These are phyloP conservation scores for Alnus rubra DNA, from an alignment of 306 rosid genomes.

Conservation along the genomic window DNA sequence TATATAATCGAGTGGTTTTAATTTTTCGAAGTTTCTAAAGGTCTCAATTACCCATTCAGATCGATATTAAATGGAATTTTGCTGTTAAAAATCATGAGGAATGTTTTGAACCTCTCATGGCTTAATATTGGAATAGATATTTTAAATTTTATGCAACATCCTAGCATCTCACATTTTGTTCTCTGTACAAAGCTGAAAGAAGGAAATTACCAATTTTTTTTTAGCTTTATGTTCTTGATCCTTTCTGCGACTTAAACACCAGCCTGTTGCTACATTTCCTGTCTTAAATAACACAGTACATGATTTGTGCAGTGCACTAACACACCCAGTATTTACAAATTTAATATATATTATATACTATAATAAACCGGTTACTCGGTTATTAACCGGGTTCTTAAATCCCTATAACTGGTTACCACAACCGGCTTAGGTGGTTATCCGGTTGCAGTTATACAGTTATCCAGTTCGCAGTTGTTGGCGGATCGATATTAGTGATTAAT, in stretches of 20 bases:
- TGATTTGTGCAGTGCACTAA: neutral
- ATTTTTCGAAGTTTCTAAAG: neutral
- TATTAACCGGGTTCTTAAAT: too few species aligned
- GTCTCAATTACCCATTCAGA: neutral
- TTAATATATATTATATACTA: too few species aligned
- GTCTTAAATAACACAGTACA: conserved; percentile 3
- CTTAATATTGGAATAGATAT: neutral
- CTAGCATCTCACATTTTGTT: neutral
- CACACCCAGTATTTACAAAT: too few species aligned
- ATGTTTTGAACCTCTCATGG: neutral
- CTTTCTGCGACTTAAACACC: neutral
- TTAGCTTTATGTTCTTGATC: neutral
- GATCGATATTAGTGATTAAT: too few species aligned
- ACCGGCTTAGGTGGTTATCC: too few species aligned
- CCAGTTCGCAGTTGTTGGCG: too few species aligned
- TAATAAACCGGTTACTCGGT: too few species aligned
- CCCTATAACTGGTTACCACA: too few species aligned
- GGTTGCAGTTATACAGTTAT: too few species aligned
- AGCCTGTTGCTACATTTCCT: neutral
- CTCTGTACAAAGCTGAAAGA: neutral
- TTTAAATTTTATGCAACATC: neutral
- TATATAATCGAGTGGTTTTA: too few species aligned
- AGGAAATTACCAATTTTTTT: neutral
- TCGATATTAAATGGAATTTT: neutral
- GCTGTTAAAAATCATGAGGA: neutral